Evolutionary conservation across 371 early-diverging fungal species (phyloP).

Genomic region (Mortierella sp.): DNA sequence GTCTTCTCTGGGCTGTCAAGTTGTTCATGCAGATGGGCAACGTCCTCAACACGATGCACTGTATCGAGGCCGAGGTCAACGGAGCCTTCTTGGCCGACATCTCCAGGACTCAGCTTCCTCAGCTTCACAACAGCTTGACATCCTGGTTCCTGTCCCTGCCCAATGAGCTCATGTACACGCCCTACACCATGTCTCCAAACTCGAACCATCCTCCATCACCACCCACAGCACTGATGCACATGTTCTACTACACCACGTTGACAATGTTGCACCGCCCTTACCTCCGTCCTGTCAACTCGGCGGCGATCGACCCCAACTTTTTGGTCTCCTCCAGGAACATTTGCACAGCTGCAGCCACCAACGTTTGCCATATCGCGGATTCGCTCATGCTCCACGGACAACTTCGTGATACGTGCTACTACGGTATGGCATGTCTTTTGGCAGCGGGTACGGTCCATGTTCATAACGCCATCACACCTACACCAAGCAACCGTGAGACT

Average conservation of each 20-base stretch:
- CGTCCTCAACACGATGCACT: slow-evolving; percentile 53
- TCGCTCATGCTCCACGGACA: slow-evolving; percentile 53
- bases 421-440: slow-evolving; percentile 53
- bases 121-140: slow-evolving; percentile 52
- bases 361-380: slow-evolving; percentile 53
- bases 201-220: slow-evolving; percentile 53
- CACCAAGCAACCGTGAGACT: slow-evolving; percentile 50
- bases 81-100: slow-evolving; percentile 52
- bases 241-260: slow-evolving; percentile 52
- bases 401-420: slow-evolving; percentile 53
- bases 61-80: slow-evolving; percentile 52
- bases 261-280: slow-evolving; percentile 53
- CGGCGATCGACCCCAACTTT: slow-evolving; percentile 50
- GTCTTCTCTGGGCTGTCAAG: slow-evolving; percentile 47
- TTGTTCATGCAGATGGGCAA: slow-evolving; percentile 54
- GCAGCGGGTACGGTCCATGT: slow-evolving; percentile 53
- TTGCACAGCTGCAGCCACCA: slow-evolving; percentile 52
- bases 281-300: slow-evolving; percentile 52
- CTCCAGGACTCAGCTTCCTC: slow-evolving; percentile 48
- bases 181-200: slow-evolving; percentile 54
- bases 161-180: slow-evolving; percentile 55
- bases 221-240: slow-evolving; percentile 52
- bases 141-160: slow-evolving; percentile 53
- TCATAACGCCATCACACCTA: slow-evolving; percentile 49
- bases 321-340: slow-evolving; percentile 52